These are phyloP conservation scores for Incumbomyces delicatus DNA, from an alignment of 2,329 filamentous ascomycete genomes.

Conservation along the genomic window DNA sequence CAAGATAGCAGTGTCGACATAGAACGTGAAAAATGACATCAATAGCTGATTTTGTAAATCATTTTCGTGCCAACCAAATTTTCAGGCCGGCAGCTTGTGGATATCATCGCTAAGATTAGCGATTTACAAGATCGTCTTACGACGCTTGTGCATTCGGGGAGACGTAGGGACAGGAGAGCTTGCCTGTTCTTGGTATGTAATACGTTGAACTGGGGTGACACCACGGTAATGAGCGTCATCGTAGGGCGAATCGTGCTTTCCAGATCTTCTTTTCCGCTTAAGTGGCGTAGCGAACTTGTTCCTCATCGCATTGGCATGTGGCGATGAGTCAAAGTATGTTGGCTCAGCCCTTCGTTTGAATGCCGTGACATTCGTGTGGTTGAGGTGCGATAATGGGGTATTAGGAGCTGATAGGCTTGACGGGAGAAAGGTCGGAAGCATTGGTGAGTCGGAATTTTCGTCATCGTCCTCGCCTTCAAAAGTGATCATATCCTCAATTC, in stretches of 20 bases:
- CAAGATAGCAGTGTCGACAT: too few relatives aligned
- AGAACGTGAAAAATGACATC: too few relatives aligned
- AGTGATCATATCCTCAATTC: slow-evolving; percentile 64
- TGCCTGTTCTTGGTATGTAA: slow-evolving; percentile 16
- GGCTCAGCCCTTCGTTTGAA: slow-evolving; percentile 54
- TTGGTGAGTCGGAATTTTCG: slow-evolving; percentile 30
- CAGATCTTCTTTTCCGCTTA: slow-evolving; percentile 12
- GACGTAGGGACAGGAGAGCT: slow-evolving; percentile 15
- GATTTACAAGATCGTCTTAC: slow-evolving; percentile 5
- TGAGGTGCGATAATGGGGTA: slow-evolving; percentile 43
- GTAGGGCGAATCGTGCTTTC: slow-evolving; percentile 16
- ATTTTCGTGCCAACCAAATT: too few relatives aligned
- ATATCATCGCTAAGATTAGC: too few relatives aligned
- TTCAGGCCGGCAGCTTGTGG: too few relatives aligned
- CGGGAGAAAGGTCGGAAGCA: slow-evolving; percentile 10
- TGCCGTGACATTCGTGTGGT: slow-evolving; percentile 62
- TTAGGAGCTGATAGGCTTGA: slow-evolving; percentile 4
- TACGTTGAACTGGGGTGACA: slow-evolving; percentile 21
- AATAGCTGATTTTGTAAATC: too few relatives aligned
- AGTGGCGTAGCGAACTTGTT: slow-evolving; percentile 13
- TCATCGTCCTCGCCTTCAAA: slow-evolving; percentile 49
- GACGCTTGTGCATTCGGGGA: slow-evolving; percentile 5
- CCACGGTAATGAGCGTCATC: slow-evolving; percentile 21
- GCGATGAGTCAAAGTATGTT: slow-evolving; percentile 28
- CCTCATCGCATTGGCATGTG: slow-evolving; percentile 27